A percentile compares a stretch with the other conserved stretches of the same genome.
Conservation (phyloP, 1,284 basidiomycete species). For the Cutaneotrichosporon sp. region DNA sequence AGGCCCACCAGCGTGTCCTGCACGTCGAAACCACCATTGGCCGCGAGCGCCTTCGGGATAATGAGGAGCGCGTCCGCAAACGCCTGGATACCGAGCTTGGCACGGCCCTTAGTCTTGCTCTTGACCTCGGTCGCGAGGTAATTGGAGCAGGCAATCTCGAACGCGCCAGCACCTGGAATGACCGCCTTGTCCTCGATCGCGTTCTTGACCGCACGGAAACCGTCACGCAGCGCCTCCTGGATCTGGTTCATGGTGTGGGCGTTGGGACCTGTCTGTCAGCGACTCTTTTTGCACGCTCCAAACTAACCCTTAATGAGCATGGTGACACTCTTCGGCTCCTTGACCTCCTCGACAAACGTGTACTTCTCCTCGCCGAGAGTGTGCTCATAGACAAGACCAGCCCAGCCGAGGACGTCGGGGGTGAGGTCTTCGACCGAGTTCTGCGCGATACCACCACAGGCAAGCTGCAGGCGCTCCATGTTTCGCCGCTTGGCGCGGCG, state of each 20-base stretch:
- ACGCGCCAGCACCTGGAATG: slow-evolving; percentile 93
- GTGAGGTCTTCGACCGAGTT: slow-evolving; percentile 96
- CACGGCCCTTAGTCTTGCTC: slow-evolving; percentile 85
- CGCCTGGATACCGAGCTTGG: slow-evolving; percentile 95
- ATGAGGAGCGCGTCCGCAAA: slow-evolving; percentile 92
- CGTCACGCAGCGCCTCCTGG: slow-evolving; percentile 94
- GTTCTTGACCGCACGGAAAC: slow-evolving; percentile 94
- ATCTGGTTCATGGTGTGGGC: slow-evolving; percentile 94
- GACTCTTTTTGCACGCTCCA: neutral
- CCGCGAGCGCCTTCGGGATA: slow-evolving; percentile 93
- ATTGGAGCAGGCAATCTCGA: slow-evolving; percentile 88
- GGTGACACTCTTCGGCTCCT: slow-evolving; percentile 93
- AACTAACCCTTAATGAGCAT: slow-evolving; percentile 82
- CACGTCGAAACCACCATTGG: slow-evolving; percentile 96
- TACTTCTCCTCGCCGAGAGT: slow-evolving; percentile 98
- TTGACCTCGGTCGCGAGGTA: slow-evolving; percentile 72
- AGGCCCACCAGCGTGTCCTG: slow-evolving; percentile 89
- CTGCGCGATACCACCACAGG: slow-evolving; percentile 91
- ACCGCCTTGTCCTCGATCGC: slow-evolving; percentile 84
- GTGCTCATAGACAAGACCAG: slow-evolving; percentile 97
- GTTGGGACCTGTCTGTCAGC: slow-evolving; percentile 62
- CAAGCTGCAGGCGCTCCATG: slow-evolving; percentile 91
- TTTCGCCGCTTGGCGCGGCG: slow-evolving; percentile 94
- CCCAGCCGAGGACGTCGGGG: slow-evolving; percentile 89
- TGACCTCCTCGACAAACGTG: slow-evolving; percentile 96